phyloP scores from a whole-genome alignment of 1,284 basidiomycete genomes.

The Fereydounia khargensis region DNA sequence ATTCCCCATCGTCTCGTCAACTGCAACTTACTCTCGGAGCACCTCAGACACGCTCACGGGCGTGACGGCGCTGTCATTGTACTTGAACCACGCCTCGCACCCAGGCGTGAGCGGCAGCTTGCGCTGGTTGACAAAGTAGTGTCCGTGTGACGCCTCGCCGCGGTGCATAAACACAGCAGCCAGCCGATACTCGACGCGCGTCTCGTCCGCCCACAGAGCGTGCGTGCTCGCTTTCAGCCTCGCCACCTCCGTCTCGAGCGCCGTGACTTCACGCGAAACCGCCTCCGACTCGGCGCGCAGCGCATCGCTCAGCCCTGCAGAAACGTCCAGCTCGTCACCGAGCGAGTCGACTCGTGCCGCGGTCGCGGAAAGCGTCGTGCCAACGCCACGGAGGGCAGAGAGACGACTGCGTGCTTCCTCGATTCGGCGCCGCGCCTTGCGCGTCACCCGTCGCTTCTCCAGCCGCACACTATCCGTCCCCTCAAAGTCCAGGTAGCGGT shows the following conservation, averaged over 20 bases:
- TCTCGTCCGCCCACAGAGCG: slow-evolving; percentile 71
- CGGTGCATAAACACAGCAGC: slow-evolving; percentile 96
- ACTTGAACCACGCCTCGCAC: slow-evolving; percentile 39
- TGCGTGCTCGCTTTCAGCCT: slow-evolving; percentile 72
- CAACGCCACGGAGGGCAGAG: no score
- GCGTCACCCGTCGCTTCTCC: slow-evolving; percentile 65
- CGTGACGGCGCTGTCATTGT: slow-evolving; percentile 46
- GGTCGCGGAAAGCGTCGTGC: no score
- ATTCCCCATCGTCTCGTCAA: no score
- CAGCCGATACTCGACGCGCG: slow-evolving; percentile 76
- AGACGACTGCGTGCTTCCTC: no score
- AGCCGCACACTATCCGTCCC: slow-evolving; percentile 61
- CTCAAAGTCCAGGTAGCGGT: slow-evolving; percentile 75
- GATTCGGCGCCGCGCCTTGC: slow-evolving; percentile 22
- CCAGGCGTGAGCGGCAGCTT: background rate
- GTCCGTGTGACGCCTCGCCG: slow-evolving; percentile 54
- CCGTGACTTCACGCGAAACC: background rate
- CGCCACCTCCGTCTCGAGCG: slow-evolving; percentile 60
- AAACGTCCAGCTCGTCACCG: background rate
- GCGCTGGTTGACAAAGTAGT: slow-evolving; percentile 53
- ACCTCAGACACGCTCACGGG: slow-evolving; percentile 30
- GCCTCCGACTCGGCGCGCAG: slow-evolving; percentile 19
- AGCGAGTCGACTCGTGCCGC: slow-evolving; percentile 1
- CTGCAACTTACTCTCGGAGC: no score
- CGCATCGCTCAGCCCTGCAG: background rate